A percentile compares a stretch with the other conserved stretches of the same genome.
These are phyloP conservation scores for Aciculoconidium aculeatum DNA, from an alignment of 805 yeast genomes.

Conservation along the genomic window DNA sequence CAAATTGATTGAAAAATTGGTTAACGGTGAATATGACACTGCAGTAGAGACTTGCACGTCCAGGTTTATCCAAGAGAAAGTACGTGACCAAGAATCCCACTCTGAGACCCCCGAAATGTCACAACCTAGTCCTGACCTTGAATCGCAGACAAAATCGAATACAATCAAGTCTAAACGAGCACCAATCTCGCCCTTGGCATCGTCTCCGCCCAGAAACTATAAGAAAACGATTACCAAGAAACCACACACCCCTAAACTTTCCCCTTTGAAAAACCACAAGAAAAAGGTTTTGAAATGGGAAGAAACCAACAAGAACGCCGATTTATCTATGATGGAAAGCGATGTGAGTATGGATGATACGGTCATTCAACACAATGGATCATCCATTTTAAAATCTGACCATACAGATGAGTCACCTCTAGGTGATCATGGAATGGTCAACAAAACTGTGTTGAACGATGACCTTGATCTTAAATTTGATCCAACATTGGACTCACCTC, in stretches of 20 bases:
- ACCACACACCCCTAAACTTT: conserved; percentile 5
- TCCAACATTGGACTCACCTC: conserved; percentile 28
- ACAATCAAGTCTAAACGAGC: conserved; percentile 16
- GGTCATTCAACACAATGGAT: not conserved
- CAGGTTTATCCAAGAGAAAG: conserved; percentile 20
- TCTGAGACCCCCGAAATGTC: not conserved
- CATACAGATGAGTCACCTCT: conserved; percentile 26
- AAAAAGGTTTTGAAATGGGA: conserved; percentile 9
- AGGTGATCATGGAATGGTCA: conserved; percentile 15
- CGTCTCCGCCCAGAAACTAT: conserved; percentile 20
- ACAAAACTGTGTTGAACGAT: conserved; percentile 19
- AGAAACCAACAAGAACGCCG: conserved; percentile 6
- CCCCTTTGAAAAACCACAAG: conserved; percentile 5
- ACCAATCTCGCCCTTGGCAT: conserved; percentile 20
- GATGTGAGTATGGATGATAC: conserved; percentile 27
- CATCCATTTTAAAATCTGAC: conserved; percentile 20
- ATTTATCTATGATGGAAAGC: conserved; percentile 16
- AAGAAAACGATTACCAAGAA: conserved; percentile 13
- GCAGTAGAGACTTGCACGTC: conserved; percentile 26
- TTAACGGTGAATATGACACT: conserved; percentile 31
- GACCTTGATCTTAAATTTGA: conserved; percentile 25
- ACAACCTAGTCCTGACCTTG: too few relatives aligned
- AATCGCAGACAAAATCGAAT: not conserved
- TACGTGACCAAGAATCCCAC: conserved; percentile 9
- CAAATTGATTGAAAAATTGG: conserved; percentile 14